Evolutionary conservation across 2,329 filamentous ascomycete genomes (phyloP), one percentile per base, ranked within the genome.

Genomic region (Dothiorella sarmentorum): DNA sequence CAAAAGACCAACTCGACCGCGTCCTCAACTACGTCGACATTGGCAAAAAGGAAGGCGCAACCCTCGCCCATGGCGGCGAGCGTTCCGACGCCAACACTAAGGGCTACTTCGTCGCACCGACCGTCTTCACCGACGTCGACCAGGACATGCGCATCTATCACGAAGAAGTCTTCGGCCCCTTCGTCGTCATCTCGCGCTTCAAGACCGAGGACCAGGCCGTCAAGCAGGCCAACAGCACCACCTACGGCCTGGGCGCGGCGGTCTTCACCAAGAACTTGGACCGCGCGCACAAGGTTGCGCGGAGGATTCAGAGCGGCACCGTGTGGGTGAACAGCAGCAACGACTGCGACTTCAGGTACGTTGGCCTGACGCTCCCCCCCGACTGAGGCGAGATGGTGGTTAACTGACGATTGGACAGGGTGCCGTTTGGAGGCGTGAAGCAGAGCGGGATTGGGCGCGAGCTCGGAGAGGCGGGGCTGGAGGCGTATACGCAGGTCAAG

Each of bases 391-490:
- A 10, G 29, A 2, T 31, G 29, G 9, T 15, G 29, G 29, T 13
- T 31, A 13, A 31, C 29, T 4, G 9, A 31, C 3, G 10, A 31
- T n/a, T n/a, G n/a, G 15, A 31, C 29, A 49, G 44, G 17, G 76
- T 85, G 38, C 83, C 83, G 0, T 85, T 86, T 64, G 83, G 83
- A n/a, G 83, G 83, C 38, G 80, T 85, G 3, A 85, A 85, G 71
- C 80, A 84, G 72, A 80, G 76, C 67, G 83, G 83, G 2, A 82
- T 85, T 66, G 84, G 84, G 17, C 72, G 83, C 45, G 84, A 86
- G 70, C 71, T 85, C 6, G 83, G 83, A 10, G 82, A 85, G 70
- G 82, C 81, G 52, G 82, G 82, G 3, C 69, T 85, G 60, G 82
- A 82, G 59, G 80, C 81, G 17, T 86, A 86, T 67, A 82, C 81